A percentile compares a stretch with the other conserved stretches of the same genome.
Conservation (phyloP, 148 eudicot genomes). For the Nepenthes mirabilis region DNA sequence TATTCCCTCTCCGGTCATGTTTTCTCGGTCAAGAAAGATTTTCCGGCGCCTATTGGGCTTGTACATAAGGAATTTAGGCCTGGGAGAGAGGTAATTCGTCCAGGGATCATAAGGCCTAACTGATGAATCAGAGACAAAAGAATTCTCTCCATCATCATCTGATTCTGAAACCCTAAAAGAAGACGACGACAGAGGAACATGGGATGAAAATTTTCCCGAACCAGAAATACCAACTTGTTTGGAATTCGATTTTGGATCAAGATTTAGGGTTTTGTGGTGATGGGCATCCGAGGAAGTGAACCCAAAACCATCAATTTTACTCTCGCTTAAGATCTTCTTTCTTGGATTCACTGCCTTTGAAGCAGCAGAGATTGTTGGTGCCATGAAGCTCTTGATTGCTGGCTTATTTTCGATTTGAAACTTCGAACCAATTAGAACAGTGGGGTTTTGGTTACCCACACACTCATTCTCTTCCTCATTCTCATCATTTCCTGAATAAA, state of each 20-base stretch:
- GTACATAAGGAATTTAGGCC: conserved; percentile 54
- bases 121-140: conserved; percentile 11
- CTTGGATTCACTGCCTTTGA: conserved; percentile 28
- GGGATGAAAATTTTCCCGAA: conserved; percentile 8
- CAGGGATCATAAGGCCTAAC: conserved; percentile 43
- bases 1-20: background rate
- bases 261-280: conserved; percentile 11
- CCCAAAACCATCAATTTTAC: conserved; percentile 16
- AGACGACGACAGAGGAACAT: background rate
- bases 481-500: conserved; percentile 29
- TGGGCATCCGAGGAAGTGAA: conserved; percentile 3
- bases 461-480: conserved; percentile 18
- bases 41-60: conserved; percentile 30
- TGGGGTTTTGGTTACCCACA: background rate
- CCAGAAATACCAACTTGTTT: conserved; percentile 9
- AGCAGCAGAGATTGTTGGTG: conserved; percentile 48
- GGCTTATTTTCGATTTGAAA: conserved; percentile 16
- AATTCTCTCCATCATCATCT: conserved; percentile 8
- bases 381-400: conserved; percentile 43
- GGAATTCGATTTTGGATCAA: conserved; percentile 9
- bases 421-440: conserved; percentile 8
- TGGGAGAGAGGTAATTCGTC: conserved; percentile 52
- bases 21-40: conserved; percentile 9
- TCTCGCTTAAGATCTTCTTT: conserved; percentile 45
- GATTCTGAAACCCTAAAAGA: background rate